Percentiles rank a stretch among this genome's conserved stretches.
phyloP scores from a whole-genome alignment of 148 eudicot species.

The Polygonum maritimum region DNA sequence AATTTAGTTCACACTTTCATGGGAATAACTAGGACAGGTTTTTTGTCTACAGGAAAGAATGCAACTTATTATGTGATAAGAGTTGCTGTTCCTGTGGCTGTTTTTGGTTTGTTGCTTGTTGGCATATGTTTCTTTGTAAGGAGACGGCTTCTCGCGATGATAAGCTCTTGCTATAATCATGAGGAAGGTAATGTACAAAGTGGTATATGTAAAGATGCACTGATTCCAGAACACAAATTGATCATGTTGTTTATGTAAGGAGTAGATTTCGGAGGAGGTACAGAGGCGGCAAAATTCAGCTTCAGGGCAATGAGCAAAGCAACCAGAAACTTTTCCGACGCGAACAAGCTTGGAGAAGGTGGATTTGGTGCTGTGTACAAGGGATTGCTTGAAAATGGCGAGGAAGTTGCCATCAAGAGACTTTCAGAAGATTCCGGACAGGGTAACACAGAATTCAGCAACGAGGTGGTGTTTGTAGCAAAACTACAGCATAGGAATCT shows the following conservation, averaged over 20 bases:
- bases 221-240: background rate
- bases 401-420: conserved; percentile 34
- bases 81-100: background rate
- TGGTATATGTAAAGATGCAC: background rate
- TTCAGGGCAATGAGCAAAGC: background rate
- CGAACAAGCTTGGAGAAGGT: background rate
- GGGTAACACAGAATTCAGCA: conserved; percentile 36
- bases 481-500: conserved; percentile 39
- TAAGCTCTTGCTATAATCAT: background rate
- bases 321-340: background rate
- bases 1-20: too few relatives aligned
- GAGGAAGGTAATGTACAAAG: background rate
- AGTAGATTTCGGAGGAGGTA: background rate
- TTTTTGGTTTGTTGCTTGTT: background rate
- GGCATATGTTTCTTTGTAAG: background rate
- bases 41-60: background rate
- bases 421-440: conserved; percentile 35
- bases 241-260: background rate
- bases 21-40: too few relatives aligned
- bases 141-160: background rate
- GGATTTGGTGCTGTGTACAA: conserved; percentile 8
- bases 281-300: background rate
- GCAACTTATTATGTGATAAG: background rate
- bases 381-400: conserved; percentile 30
- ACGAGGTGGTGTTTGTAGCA: conserved; percentile 32